Evolutionary conservation across 2,329 filamentous ascomycete species (phyloP).

Genomic region (Cylindrodendrum hubeiense): DNA sequence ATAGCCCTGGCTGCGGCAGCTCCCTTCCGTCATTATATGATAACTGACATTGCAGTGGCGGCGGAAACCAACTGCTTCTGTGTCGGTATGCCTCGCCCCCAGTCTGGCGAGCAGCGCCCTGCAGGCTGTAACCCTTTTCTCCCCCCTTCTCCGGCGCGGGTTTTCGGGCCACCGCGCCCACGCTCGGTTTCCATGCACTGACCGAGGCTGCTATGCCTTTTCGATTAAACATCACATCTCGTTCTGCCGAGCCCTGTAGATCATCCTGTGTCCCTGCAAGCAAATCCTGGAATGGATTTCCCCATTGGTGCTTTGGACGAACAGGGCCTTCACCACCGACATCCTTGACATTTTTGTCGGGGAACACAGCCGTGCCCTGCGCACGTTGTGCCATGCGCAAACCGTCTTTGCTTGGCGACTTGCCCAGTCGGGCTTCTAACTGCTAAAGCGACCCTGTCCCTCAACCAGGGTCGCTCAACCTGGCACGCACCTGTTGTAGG

Average conservation of each 20-base stretch:
- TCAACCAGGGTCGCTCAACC: background rate
- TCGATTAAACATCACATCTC: background rate
- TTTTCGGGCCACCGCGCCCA: no score
- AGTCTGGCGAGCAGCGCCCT: background rate
- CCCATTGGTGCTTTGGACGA: background rate
- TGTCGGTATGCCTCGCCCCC: background rate
- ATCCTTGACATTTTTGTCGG: background rate
- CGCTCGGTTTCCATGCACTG: background rate
- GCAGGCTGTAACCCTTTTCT: no score
- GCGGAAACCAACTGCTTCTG: background rate
- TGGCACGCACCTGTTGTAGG: conserved; percentile 2
- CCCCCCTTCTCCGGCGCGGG: background rate
- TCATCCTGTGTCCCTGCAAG: conserved; percentile 1
- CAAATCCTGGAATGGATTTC: background rate
- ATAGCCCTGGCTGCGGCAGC: background rate
- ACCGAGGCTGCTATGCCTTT: conserved; percentile 2
- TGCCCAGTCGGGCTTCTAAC: background rate
- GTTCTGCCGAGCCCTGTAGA: conserved; percentile 1
- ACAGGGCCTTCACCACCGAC: background rate
- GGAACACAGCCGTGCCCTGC: conserved; percentile 2
- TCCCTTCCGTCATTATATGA: background rate
- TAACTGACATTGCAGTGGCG: background rate
- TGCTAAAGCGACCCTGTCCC: background rate
- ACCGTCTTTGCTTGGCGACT: conserved; percentile 1
- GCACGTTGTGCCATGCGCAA: background rate